These are phyloP conservation scores for Paxillus ammoniavirescens DNA, from an alignment of 768 basidiomycete genomes.

Conservation along the genomic window DNA sequence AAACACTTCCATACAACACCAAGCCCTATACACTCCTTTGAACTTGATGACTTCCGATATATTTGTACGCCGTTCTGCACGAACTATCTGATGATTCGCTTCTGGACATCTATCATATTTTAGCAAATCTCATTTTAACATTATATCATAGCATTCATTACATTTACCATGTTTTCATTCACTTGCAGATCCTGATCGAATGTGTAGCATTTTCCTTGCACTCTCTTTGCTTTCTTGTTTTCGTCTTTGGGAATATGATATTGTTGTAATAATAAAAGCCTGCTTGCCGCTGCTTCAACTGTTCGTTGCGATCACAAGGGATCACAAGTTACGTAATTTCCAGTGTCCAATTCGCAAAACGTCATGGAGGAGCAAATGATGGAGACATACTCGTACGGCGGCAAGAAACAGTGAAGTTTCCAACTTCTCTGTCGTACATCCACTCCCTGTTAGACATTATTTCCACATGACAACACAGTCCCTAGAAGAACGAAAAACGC, in stretches of 20 bases:
- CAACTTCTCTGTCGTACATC: not conserved
- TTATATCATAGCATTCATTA: constrained; percentile 31
- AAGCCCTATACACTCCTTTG: constrained; percentile 22
- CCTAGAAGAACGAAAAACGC: constrained; percentile 1
- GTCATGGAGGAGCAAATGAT: too few relatives aligned
- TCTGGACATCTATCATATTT: constrained; percentile 28
- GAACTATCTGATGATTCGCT: constrained; percentile 25
- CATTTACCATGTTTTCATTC: constrained; percentile 22
- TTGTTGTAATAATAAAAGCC: constrained; percentile 27
- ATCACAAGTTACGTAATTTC: too few relatives aligned
- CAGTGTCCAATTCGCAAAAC: too few relatives aligned
- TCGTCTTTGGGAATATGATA: constrained; percentile 20
- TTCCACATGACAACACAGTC: constrained; percentile 4
- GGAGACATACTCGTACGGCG: too few relatives aligned
- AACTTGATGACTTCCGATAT: constrained; percentile 18
- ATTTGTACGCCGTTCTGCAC: constrained; percentile 22
- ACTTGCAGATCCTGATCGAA: constrained; percentile 22
- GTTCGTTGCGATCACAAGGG: too few relatives aligned
- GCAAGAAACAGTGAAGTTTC: too few relatives aligned
- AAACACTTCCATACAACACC: constrained; percentile 17
- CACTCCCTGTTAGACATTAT: not conserved
- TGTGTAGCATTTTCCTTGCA: constrained; percentile 28
- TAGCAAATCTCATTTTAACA: constrained; percentile 32
- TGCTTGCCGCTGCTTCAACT: too few relatives aligned
- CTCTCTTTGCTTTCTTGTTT: constrained; percentile 25